A percentile compares a stretch with the other conserved stretches of the same genome.
phyloP scores from a whole-genome alignment of 768 basidiomycete genomes.

The Russula vinacea region DNA sequence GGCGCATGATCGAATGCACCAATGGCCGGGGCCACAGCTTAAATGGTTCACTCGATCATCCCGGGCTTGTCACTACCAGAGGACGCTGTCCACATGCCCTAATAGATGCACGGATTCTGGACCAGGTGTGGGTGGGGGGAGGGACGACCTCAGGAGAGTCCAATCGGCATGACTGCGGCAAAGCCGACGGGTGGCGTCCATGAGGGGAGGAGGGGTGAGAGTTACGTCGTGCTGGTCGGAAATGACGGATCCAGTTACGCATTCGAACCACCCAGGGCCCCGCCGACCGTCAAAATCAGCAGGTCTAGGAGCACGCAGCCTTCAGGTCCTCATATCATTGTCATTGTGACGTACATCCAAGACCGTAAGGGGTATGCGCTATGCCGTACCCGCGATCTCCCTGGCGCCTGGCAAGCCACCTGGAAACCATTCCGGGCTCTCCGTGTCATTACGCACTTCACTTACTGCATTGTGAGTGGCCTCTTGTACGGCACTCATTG shows the following conservation, averaged over 20 bases:
- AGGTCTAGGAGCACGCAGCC: slow-evolving; percentile 11
- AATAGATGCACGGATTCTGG: background rate
- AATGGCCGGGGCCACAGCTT: slow-evolving; percentile 21
- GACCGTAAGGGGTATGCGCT: slow-evolving; percentile 9
- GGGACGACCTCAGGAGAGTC: slow-evolving; percentile 3
- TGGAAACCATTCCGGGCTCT: slow-evolving; percentile 3
- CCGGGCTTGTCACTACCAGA: background rate
- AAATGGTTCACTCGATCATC: slow-evolving; percentile 6
- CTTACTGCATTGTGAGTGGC: background rate
- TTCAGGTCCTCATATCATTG: slow-evolving; percentile 14
- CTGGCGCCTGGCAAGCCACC: slow-evolving; percentile 1
- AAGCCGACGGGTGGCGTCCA: slow-evolving; percentile 20
- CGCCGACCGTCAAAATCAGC: background rate
- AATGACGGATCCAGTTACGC: slow-evolving; percentile 24
- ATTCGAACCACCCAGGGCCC: slow-evolving; percentile 22
- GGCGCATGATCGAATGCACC: slow-evolving; percentile 22
- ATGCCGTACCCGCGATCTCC: slow-evolving; percentile 17
- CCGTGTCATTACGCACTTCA: slow-evolving; percentile 14
- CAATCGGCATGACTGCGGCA: slow-evolving; percentile 24
- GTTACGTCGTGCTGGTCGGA: slow-evolving; percentile 22
- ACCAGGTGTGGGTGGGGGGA: background rate
- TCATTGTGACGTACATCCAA: slow-evolving; percentile 24
- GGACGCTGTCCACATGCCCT: background rate
- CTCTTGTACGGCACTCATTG: slow-evolving; percentile 8
- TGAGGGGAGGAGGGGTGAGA: slow-evolving; percentile 21